Percentiles rank a stretch among this genome's conserved stretches.
These are phyloP conservation scores for Arthrobotrys entomopaga DNA, from an alignment of 2,329 filamentous ascomycete species.

Conservation along the genomic window DNA sequence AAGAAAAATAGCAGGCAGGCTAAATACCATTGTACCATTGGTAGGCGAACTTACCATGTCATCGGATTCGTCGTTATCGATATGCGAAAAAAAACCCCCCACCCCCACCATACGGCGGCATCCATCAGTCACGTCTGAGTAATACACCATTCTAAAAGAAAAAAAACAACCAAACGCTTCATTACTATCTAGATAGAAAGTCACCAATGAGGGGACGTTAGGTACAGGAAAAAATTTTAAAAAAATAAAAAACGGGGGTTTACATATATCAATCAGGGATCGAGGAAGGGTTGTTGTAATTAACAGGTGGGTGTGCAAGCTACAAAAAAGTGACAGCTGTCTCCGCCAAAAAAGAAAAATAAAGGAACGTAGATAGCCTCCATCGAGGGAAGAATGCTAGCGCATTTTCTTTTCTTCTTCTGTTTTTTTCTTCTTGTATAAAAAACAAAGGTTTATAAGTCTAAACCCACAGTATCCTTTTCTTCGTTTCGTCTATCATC, in stretches of 20 bases:
- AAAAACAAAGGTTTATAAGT: conserved; percentile 5
- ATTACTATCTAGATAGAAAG: conserved; percentile 50
- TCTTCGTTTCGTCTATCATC: conserved; percentile 2
- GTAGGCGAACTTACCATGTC: conserved; percentile 82
- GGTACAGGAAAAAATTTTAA: conserved; percentile 24
- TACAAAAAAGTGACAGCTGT: conserved; percentile 3
- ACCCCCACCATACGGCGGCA: conserved; percentile 4
- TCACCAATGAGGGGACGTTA: conserved; percentile 22
- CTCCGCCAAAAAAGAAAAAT: conserved; percentile 24
- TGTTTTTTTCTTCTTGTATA: not conserved
- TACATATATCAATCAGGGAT: not conserved
- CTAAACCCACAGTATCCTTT: conserved; percentile 14
- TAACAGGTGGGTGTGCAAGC: too few relatives aligned
- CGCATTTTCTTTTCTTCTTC: not conserved
- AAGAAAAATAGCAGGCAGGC: too few relatives aligned
- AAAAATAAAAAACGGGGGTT: conserved; percentile 5
- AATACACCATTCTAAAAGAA: conserved; percentile 5
- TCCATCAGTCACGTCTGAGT: not conserved
- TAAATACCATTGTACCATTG: conserved; percentile 4
- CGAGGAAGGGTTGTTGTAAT: too few relatives aligned
- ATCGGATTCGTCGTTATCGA: conserved; percentile 78
- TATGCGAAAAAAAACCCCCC: conserved; percentile 2
- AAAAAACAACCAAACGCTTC: conserved; percentile 33
- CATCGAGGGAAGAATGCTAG: not conserved
- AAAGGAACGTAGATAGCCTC: not conserved